Percentiles rank a stretch among this genome's conserved stretches.
Conservation (phyloP, 257 asterid species). For the Pogostemon cablin region DNA sequence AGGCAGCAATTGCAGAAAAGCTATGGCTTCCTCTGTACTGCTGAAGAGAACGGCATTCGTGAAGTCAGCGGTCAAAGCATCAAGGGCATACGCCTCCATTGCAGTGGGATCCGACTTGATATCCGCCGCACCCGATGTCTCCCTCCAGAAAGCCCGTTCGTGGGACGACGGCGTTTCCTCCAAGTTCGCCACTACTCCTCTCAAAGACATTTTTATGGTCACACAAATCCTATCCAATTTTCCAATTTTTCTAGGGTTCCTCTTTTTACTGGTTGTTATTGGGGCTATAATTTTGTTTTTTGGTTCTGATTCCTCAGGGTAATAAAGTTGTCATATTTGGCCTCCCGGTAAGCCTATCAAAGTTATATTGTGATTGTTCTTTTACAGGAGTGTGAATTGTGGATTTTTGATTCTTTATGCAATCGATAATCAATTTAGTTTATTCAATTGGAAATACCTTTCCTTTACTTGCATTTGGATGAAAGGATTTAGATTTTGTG, state of each 20-base stretch:
- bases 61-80: conserved; percentile 45
- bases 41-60: conserved; percentile 54
- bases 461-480: not conserved
- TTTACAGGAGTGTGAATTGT: conserved; percentile 10
- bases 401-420: not conserved
- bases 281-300: conserved; percentile 15
- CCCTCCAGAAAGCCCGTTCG: conserved; percentile 89
- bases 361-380: not conserved
- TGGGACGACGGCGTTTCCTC: conserved; percentile 98
- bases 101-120: conserved; percentile 80
- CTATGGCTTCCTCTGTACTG: conserved; percentile 60
- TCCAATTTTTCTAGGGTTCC: not conserved
- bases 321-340: conserved; percentile 92
- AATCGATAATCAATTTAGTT: not conserved
- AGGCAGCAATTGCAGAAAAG: conserved; percentile 5
- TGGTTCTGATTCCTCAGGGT: conserved; percentile 58
- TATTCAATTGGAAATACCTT: not conserved
- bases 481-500: not conserved
- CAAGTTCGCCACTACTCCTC: conserved; percentile 74
- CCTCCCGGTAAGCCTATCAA: conserved; percentile 75
- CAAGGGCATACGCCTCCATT: conserved; percentile 73
- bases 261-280: conserved; percentile 24
- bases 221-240: not conserved
- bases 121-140: conserved; percentile 65
- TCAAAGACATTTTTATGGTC: conserved; percentile 84